Evolutionary conservation across 2,329 filamentous ascomycete genomes (phyloP).

Genomic region (Rutstroemia sp.): DNA sequence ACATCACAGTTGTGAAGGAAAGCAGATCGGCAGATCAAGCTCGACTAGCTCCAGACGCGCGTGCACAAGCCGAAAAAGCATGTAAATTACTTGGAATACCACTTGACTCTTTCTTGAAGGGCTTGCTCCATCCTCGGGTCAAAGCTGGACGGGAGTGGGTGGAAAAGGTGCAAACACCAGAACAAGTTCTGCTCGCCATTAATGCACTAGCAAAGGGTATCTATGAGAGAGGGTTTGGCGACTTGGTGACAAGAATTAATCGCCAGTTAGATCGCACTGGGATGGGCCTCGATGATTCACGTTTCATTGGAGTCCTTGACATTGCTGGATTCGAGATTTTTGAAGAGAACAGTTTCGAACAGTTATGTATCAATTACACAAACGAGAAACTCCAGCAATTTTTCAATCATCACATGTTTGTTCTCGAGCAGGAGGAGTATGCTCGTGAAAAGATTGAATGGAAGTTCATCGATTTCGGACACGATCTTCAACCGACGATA

Average conservation of each 20-base stretch:
- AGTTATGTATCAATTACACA: conserved; percentile 99
- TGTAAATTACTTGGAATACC: conserved; percentile 81
- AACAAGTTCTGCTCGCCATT: conserved; percentile 84
- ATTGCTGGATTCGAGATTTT: conserved; percentile 99
- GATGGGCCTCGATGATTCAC: conserved; percentile 75
- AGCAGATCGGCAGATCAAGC: conserved; percentile 89
- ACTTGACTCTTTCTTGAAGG: conserved; percentile 77
- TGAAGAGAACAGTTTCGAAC: conserved; percentile 96
- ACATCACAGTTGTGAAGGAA: conserved; percentile 83
- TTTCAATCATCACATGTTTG: conserved; percentile 99
- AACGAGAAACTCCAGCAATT: conserved; percentile 99
- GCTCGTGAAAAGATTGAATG: conserved; percentile 96
- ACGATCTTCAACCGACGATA: conserved; percentile 93
- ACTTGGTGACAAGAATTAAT: conserved; percentile 89
- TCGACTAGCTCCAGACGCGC: conserved; percentile 66
- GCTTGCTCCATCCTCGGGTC: conserved; percentile 83
- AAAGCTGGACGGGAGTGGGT: conserved; percentile 98
- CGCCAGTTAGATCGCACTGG: conserved; percentile 81
- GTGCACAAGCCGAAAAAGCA: conserved; percentile 67
- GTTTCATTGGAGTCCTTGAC: conserved; percentile 96
- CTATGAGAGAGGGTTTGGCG: conserved; percentile 91
- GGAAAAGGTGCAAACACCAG: conserved; percentile 94
- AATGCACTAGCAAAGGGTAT: conserved; percentile 95
- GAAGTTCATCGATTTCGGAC: conserved; percentile 99
- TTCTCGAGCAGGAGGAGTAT: conserved; percentile 96